Evolutionary conservation across 306 rosid species (phyloP), one percentile per base, ranked within the genome.

Genomic region (Begonia loranthoides): DNA sequence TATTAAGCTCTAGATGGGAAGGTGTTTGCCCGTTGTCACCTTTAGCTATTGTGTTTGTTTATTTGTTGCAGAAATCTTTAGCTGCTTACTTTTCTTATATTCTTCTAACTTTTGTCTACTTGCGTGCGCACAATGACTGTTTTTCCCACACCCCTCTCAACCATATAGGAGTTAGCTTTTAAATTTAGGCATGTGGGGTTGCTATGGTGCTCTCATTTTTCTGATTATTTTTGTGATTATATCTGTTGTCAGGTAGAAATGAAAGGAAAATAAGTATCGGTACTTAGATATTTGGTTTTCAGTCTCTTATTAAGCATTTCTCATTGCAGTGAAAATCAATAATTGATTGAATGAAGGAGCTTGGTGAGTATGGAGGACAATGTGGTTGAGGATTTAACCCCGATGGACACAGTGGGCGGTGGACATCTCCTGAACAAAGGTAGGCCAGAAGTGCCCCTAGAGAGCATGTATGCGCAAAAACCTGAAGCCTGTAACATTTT

Each of bases 291-390:
- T 41, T 9, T 46, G 38, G 39, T 17, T 36, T 55, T 15, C 55
- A 39, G 61, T 71, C 58, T 43, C 51, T 70, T 49, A 57, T 15
- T 48, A 41, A 22, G 58, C 52, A 55, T 48, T 68, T 51, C 41
- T 40, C 13, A 7, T 46, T 40, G 67, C 45, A 50, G 73, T 66
- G 74, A 47, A 52, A 45, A 7, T 15, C 19, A 13, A 15, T 50
- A 41, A 28, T 49, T 72, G 61, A 66, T 60, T 71, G 71, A 57
- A 60, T 75, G 66, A 61, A 28, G 70, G 43, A 40, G 56, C 62
- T 48, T 70, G 56, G 55, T 59, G 12, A 65, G 34, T 47, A 89
- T 85, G 90, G 87, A 82, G 47, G 84, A 78, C 56, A 73, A 58
- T 58, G 57, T 79, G 76, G 79, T 66, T 40, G 84, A 71, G 67